These are phyloP conservation scores for Sporothrix brunneoviolacea DNA, from an alignment of 2,329 filamentous ascomycete species.

Conservation along the genomic window DNA sequence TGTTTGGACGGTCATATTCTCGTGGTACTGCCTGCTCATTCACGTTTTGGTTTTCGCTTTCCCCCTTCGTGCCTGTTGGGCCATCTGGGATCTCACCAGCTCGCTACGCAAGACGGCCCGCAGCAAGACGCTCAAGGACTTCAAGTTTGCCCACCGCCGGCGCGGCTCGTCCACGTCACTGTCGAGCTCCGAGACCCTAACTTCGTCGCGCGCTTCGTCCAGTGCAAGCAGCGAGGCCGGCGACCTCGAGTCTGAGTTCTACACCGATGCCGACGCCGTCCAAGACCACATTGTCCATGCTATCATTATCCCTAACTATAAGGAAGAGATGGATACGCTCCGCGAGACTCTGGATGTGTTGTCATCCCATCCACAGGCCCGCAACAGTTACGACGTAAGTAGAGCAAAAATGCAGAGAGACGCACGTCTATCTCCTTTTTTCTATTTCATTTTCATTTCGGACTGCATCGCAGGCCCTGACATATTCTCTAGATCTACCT, in stretches of 20 bases:
- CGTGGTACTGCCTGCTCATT: slow-evolving; percentile 59
- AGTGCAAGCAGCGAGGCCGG: slow-evolving; percentile 45
- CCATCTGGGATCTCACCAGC: slow-evolving; percentile 51
- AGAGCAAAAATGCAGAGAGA: too few relatives aligned
- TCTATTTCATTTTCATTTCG: background rate
- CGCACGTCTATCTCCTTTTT: background rate
- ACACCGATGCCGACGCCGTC: slow-evolving; percentile 35
- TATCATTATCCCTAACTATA: slow-evolving; percentile 68
- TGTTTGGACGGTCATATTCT: slow-evolving; percentile 48
- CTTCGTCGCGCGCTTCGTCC: slow-evolving; percentile 40
- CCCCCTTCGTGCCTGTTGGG: slow-evolving; percentile 55
- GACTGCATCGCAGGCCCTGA: background rate
- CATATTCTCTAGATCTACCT: slow-evolving; percentile 52
- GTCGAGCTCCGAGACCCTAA: slow-evolving; percentile 50
- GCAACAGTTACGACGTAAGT: slow-evolving; percentile 62
- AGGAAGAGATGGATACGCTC: slow-evolving; percentile 63
- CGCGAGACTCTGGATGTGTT: slow-evolving; percentile 63
- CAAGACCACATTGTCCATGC: slow-evolving; percentile 52
- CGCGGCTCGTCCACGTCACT: slow-evolving; percentile 49
- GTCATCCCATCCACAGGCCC: slow-evolving; percentile 58
- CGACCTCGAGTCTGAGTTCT: slow-evolving; percentile 42
- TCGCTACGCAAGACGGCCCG: slow-evolving; percentile 40
- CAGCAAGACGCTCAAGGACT: slow-evolving; percentile 40
- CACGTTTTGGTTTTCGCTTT: slow-evolving; percentile 59
- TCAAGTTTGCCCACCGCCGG: slow-evolving; percentile 41